phyloP scores from a whole-genome alignment of 2,329 filamentous ascomycete genomes.

The Monosporascus sp. region DNA sequence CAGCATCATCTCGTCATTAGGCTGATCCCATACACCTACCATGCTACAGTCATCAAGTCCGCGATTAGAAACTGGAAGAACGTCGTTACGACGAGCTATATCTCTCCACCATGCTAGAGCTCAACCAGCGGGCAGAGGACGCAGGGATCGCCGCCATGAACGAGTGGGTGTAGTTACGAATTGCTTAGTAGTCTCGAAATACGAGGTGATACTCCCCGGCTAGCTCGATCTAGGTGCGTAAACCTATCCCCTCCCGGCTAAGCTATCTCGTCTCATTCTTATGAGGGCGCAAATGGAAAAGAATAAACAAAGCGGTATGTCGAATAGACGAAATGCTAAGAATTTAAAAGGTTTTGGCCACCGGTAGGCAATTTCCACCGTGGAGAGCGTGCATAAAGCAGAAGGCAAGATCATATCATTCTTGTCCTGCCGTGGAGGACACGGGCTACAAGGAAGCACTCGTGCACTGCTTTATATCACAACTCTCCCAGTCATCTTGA shows the following conservation, averaged over 20 bases:
- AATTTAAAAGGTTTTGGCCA: background rate
- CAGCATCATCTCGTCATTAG: too few species aligned
- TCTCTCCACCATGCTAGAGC: constrained; percentile 86
- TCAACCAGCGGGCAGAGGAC: constrained; percentile 76
- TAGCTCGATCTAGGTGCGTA: constrained; percentile 9
- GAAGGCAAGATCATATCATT: constrained; percentile 84
- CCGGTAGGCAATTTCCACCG: constrained; percentile 73
- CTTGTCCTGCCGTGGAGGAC: constrained; percentile 77
- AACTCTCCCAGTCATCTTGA: constrained; percentile 60
- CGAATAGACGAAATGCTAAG: too few species aligned
- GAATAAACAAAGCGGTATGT: too few species aligned
- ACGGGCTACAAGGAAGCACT: constrained; percentile 70
- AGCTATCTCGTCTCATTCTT: too few species aligned
- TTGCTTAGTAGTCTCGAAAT: constrained; percentile 28
- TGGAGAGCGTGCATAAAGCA: constrained; percentile 77
- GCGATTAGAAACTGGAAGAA: constrained; percentile 29
- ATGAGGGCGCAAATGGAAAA: too few species aligned
- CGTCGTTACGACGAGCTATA: constrained; percentile 92
- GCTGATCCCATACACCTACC: too few species aligned
- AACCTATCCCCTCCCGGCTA: background rate
- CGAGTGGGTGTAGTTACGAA: constrained; percentile 48
- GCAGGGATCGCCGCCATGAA: constrained; percentile 97
- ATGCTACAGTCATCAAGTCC: too few species aligned
- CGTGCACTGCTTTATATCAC: too few species aligned
- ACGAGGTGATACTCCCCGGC: background rate